A percentile compares a stretch with the other conserved stretches of the same genome.
Evolutionary conservation across 495 filamentous ascomycete species (phyloP).

Genomic region (Mycothermus thermophilus): DNA sequence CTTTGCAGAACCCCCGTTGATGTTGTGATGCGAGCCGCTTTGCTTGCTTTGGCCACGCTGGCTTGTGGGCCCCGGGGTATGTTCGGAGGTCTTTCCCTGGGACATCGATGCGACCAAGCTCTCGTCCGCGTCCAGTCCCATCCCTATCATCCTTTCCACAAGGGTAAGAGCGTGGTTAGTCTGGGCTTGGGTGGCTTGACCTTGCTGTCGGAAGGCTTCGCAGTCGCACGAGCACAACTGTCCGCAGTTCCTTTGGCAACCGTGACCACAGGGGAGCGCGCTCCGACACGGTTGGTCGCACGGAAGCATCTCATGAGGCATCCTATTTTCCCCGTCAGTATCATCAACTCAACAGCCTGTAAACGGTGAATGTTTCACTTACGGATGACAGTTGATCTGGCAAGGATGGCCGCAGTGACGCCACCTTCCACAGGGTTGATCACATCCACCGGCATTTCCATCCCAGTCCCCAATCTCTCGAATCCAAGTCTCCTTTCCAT

Average conservation of each 20-base stretch:
- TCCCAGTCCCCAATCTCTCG: slow-evolving; percentile 37
- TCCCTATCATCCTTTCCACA: slow-evolving; percentile 4
- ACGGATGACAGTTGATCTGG: slow-evolving; percentile 32
- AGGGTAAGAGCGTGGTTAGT: slow-evolving; percentile 6
- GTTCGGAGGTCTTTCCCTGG: too few relatives aligned
- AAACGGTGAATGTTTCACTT: slow-evolving; percentile 7
- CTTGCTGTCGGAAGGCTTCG: too few relatives aligned
- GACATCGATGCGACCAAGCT: too few relatives aligned
- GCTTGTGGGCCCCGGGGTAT: too few relatives aligned
- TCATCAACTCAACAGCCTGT: background rate
- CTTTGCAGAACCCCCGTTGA: too few relatives aligned
- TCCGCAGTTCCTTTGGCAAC: slow-evolving; percentile 29
- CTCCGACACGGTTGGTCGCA: slow-evolving; percentile 51
- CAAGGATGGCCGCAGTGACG: slow-evolving; percentile 32
- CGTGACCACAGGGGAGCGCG: slow-evolving; percentile 50
- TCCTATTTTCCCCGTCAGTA: slow-evolving; percentile 30
- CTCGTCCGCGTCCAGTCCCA: slow-evolving; percentile 1
- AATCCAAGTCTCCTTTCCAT: slow-evolving; percentile 23
- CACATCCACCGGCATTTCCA: slow-evolving; percentile 47
- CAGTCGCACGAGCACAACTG: slow-evolving; percentile 26
- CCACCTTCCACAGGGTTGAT: slow-evolving; percentile 31
- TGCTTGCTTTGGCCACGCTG: too few relatives aligned
- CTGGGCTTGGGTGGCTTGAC: background rate
- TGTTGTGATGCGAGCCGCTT: too few relatives aligned
- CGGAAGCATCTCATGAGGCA: slow-evolving; percentile 45